Percentiles rank a stretch among this genome's conserved stretches.
phyloP scores from a whole-genome alignment of 306 rosid genomes.

The Spatholobus suberectus region DNA sequence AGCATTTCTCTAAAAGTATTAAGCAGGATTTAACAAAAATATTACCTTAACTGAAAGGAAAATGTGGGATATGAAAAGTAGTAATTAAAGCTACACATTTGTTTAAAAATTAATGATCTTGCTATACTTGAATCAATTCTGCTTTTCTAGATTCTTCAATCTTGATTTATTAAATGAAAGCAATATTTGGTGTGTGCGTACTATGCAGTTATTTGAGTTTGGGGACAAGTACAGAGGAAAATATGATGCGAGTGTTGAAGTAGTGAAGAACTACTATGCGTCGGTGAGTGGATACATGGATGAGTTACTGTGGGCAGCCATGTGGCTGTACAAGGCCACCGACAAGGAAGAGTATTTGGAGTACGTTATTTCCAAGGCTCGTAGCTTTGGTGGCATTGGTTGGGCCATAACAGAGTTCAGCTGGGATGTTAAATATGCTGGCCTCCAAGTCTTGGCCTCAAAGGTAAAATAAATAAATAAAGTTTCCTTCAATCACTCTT shows the following conservation, averaged over 20 bases:
- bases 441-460: conserved; percentile 80
- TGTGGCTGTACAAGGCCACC: conserved; percentile 95
- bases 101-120: neutral
- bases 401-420: conserved; percentile 94
- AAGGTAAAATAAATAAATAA: no score
- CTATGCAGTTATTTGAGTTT: conserved; percentile 74
- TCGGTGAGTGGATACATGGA: conserved; percentile 95
- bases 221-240: conserved; percentile 81
- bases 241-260: conserved; percentile 73
- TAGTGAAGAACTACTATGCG: conserved; percentile 82
- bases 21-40: no score
- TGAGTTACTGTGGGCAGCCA: conserved; percentile 82
- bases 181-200: neutral
- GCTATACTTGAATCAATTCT: neutral
- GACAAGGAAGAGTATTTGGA: conserved; percentile 65
- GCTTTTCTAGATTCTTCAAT: neutral
- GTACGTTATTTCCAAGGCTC: conserved; percentile 65
- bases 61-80: neutral
- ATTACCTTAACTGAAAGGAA: no score
- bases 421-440: conserved; percentile 94
- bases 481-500: conserved; percentile 35
- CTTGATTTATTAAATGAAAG: neutral
- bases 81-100: neutral
- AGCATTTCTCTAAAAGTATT: no score
- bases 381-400: conserved; percentile 75